Conservation (phyloP, 768 basidiomycete species). For the Hypsizygus marmoreus region DNA sequence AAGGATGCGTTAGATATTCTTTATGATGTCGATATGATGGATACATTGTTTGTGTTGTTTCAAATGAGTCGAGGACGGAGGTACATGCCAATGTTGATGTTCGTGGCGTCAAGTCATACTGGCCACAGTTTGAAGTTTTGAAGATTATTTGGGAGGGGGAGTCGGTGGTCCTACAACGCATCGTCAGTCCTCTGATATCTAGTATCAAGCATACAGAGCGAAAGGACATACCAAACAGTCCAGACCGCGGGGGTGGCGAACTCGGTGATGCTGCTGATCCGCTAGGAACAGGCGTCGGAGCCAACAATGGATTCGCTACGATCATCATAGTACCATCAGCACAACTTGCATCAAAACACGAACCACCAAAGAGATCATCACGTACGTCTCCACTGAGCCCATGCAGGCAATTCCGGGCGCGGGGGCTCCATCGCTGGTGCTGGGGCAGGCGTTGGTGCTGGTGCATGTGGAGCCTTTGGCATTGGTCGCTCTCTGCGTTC, state of each 20-base stretch:
- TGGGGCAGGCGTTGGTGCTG: constrained; percentile 39
- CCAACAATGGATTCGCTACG: constrained; percentile 65
- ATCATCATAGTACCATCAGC: background rate
- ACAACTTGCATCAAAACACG: background rate
- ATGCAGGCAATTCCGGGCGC: constrained; percentile 65
- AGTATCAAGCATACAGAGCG: background rate
- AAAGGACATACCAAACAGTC: constrained; percentile 59
- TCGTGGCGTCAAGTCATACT: too few species aligned
- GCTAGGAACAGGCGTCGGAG: constrained; percentile 45
- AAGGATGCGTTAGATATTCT: too few species aligned
- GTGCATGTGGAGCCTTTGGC: constrained; percentile 40
- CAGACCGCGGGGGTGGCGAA: constrained; percentile 54
- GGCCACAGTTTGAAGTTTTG: too few species aligned
- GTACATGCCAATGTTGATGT: too few species aligned
- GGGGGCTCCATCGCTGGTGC: constrained; percentile 46
- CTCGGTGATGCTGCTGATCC: constrained; percentile 37
- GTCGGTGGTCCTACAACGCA: constrained; percentile 10
- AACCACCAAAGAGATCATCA: constrained; percentile 15
- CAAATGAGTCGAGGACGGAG: too few species aligned
- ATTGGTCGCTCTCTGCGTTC: constrained; percentile 52
- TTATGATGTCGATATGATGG: too few species aligned
- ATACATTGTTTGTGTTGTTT: too few species aligned
- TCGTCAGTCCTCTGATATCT: too few species aligned
- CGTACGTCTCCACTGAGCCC: constrained; percentile 86
- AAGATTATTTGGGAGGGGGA: constrained; percentile 7